A percentile compares a stretch with the other conserved stretches of the same genome.
Evolutionary conservation across 768 basidiomycete genomes (phyloP).

Genomic region (Pleurotus pulmonarius): DNA sequence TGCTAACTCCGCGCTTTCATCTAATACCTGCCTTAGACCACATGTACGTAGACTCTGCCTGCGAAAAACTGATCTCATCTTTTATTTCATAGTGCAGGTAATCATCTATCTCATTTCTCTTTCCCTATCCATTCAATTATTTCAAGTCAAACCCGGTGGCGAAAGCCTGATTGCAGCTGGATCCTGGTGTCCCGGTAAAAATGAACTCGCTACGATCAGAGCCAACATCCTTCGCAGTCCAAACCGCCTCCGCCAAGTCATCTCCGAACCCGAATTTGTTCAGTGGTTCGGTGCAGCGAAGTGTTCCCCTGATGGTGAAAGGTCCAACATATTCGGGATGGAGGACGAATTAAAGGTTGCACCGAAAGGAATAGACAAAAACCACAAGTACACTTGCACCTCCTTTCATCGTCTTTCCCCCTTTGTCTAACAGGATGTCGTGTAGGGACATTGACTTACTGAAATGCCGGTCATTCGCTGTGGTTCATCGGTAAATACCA

Average conservation of each 20-base stretch:
- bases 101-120: not conserved
- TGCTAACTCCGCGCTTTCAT: not conserved
- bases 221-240: constrained; percentile 63
- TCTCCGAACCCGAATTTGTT: constrained; percentile 71
- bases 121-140: not conserved
- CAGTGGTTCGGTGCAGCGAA: constrained; percentile 69
- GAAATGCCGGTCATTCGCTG: constrained; percentile 76
- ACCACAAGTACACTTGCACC: constrained; percentile 54
- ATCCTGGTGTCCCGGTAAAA: constrained; percentile 73
- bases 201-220: constrained; percentile 73
- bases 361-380: constrained; percentile 86
- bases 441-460: constrained; percentile 86
- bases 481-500: constrained; percentile 51
- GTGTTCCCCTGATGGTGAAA: constrained; percentile 55
- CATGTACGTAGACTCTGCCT: constrained; percentile 34
- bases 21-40: constrained; percentile 43
- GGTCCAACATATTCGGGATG: constrained; percentile 78
- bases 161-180: constrained; percentile 78
- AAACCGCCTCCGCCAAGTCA: constrained; percentile 56
- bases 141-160: constrained; percentile 59
- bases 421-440: not conserved
- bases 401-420: constrained; percentile 6
- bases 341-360: constrained; percentile 90
- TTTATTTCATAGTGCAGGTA: constrained; percentile 8
- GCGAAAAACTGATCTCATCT: not conserved